phyloP scores from a whole-genome alignment of 768 basidiomycete species.

The Cystoderma amianthinum region DNA sequence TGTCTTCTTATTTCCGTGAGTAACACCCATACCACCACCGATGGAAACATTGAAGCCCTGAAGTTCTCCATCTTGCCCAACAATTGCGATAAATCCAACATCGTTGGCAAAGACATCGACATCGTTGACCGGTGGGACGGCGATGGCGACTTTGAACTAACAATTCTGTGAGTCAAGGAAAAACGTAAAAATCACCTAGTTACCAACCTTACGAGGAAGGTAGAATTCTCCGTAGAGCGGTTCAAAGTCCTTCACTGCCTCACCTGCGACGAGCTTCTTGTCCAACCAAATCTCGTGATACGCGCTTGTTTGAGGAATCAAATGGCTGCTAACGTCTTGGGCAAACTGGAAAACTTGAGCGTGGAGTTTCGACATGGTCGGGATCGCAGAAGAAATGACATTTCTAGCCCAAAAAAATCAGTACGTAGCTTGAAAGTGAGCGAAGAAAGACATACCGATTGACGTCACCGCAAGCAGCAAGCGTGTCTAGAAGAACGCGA shows the following conservation, averaged over 20 bases:
- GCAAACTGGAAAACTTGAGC: constrained; percentile 77
- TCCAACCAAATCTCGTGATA: constrained; percentile 99
- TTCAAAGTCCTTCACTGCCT: constrained; percentile 90
- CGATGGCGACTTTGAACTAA: constrained; percentile 96
- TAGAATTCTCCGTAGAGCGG: constrained; percentile 98
- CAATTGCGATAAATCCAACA: constrained; percentile 93
- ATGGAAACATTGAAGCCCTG: constrained; percentile 90
- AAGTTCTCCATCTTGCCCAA: constrained; percentile 66
- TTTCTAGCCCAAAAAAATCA: constrained; percentile 44
- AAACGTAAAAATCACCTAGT: neutral
- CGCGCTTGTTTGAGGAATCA: constrained; percentile 86
- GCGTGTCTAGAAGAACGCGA: constrained; percentile 81
- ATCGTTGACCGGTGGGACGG: constrained; percentile 94
- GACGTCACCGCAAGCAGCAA: constrained; percentile 98
- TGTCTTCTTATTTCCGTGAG: constrained; percentile 98
- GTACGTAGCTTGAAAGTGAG: neutral
- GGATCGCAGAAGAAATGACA: constrained; percentile 88
- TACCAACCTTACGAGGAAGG: constrained; percentile 82
- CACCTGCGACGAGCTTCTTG: constrained; percentile 93
- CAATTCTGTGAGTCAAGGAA: constrained; percentile 3
- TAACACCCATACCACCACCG: constrained; percentile 99
- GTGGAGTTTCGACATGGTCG: constrained; percentile 84
- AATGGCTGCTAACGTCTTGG: constrained; percentile 74
- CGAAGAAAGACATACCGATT: constrained; percentile 54
- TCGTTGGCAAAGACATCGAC: constrained; percentile 96